Evolutionary conservation across 176 grass and related monocot genomes (phyloP), one percentile per base, ranked within the genome.

Genomic region (Bromus sterilis): DNA sequence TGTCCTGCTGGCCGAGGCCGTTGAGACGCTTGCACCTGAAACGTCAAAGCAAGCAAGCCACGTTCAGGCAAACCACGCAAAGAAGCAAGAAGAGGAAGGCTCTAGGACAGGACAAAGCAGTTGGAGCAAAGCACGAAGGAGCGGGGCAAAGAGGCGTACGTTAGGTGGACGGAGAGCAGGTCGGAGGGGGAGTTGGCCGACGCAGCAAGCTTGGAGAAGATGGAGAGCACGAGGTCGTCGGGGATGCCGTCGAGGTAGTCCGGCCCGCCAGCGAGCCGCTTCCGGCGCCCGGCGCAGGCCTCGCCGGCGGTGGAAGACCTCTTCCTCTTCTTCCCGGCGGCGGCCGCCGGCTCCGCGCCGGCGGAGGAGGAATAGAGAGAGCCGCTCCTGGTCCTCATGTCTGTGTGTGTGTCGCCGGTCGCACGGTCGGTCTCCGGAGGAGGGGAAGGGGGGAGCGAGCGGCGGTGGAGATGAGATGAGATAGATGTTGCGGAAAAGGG

Each of bases 11-110:
- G 0, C 83, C 88, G 0, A 93, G 73, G 11, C 77, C 69, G 34
- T 97, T 87, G 1, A 93, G 76, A 82, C 86, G 56, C 75, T 91
- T 97, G 63, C 94, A 97, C 66, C 93, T 97, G 88, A 64, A 80
- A 74, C 49, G 4, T 30, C 13, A 56, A 23, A 71, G 34, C n/a
- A n/a, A n/a, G 4, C 20, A 21, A 53, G 21, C 20, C 49, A 53
- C 49, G 49, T 53, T 53, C 6, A 53, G 49, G 6, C 49, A 53
- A 53, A 53, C 49, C 49, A 53, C 0, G 21, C 49, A 53, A 0
- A 21, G 6, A 53, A 53, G 49, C 6, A 9, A 14, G 33, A 40
- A 3, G n/a, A 18, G 46, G 29, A 32, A 7, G 6, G 4, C 40
- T 18, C 60, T 20, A n/a, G n/a, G n/a, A n/a, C n/a, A n/a, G 84